Evolutionary conservation across 352 stramenopile species (phyloP).

Genomic region (Phytophthora multivora): DNA sequence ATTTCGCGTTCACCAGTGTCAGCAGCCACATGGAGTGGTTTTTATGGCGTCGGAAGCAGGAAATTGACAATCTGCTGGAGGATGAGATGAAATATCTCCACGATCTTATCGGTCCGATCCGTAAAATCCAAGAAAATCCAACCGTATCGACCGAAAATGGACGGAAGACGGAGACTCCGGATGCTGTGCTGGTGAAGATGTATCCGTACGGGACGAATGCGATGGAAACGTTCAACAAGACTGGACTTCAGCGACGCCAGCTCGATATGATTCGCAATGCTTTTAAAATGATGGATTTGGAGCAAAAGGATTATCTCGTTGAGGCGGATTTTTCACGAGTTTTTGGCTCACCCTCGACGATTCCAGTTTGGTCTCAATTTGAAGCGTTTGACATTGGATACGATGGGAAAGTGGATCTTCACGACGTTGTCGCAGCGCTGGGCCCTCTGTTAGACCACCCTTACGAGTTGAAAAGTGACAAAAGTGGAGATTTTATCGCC

Average conservation of each 20-base stretch:
- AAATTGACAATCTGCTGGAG: constrained; percentile 62
- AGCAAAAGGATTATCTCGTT: constrained; percentile 41
- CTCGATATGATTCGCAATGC: constrained; percentile 50
- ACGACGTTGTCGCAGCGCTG: constrained; percentile 62
- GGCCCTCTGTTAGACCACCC: constrained; percentile 58
- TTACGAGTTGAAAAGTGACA: constrained; percentile 34
- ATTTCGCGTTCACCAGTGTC: constrained; percentile 66
- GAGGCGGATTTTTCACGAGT: constrained; percentile 34
- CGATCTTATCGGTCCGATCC: constrained; percentile 31
- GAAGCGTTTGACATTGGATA: constrained; percentile 61
- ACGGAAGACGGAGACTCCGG: neutral
- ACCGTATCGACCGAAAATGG: neutral
- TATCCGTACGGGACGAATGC: constrained; percentile 69
- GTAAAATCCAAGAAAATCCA: neutral
- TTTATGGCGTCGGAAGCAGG: constrained; percentile 72
- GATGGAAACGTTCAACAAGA: constrained; percentile 57
- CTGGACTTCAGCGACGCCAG: constrained; percentile 44
- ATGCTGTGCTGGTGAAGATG: constrained; percentile 41
- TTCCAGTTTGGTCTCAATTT: constrained; percentile 44
- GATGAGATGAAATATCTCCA: constrained; percentile 68
- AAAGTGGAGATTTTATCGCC: constrained; percentile 1
- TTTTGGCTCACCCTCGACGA: constrained; percentile 12
- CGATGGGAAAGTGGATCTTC: constrained; percentile 53
- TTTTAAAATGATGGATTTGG: constrained; percentile 46
- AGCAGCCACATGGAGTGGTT: constrained; percentile 80